Conservation (phyloP, 2,329 filamentous ascomycete genomes). For the Leptodontidium sp. region DNA sequence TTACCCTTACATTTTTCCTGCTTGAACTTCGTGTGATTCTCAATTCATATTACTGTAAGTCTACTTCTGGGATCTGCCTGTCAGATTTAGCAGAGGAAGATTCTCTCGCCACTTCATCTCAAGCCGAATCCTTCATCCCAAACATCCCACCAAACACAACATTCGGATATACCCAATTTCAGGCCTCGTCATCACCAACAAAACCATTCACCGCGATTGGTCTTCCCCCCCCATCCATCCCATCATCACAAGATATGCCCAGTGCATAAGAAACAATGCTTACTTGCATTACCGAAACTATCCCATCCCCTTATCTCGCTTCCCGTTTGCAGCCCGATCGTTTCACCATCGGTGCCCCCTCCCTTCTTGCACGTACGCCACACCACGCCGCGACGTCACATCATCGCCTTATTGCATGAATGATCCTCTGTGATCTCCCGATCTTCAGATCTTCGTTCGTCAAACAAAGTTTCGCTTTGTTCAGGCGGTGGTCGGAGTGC, state of each 20-base stretch:
- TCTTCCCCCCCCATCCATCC: neutral
- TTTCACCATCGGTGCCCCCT: neutral
- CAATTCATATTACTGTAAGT: neutral
- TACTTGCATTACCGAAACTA: neutral
- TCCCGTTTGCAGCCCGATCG: neutral
- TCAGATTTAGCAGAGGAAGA: neutral
- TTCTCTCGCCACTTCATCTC: no score
- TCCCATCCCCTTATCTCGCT: neutral
- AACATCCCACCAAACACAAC: neutral
- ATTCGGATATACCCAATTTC: neutral
- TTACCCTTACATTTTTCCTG: neutral
- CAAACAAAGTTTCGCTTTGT: slow-evolving; percentile 8
- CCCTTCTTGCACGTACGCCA: neutral
- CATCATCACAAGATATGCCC: neutral
- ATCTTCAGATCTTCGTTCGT: neutral
- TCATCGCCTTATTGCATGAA: neutral
- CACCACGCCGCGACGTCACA: neutral
- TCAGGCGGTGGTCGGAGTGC: neutral
- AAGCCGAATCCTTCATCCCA: neutral
- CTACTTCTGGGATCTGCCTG: no score
- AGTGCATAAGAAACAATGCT: neutral
- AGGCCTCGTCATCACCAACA: neutral
- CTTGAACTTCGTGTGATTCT: neutral
- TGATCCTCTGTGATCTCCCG: neutral
- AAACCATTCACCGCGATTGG: neutral